These are phyloP conservation scores for Gracilaria gracilis DNA, from an alignment of 23 red algal genomes.

Conservation along the genomic window DNA sequence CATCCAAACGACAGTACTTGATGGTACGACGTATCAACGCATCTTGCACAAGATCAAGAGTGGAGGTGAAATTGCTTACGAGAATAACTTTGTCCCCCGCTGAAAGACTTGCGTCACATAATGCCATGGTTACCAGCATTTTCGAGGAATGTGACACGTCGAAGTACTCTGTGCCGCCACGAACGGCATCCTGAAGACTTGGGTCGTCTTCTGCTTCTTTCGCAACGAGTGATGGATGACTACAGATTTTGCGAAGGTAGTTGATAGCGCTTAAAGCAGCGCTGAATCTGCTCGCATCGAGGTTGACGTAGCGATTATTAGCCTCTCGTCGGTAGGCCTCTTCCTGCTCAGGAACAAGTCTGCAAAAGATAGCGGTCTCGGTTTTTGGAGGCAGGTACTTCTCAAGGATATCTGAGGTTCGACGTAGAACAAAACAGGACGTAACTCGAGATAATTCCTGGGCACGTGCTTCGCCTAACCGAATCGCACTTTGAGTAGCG, in stretches of 20 bases:
- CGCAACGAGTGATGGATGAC: slow-evolving; percentile 77
- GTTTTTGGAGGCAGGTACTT: slow-evolving; percentile 88
- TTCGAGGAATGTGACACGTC: slow-evolving; percentile 63
- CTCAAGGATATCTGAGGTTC: slow-evolving; percentile 74
- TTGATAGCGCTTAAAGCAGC: slow-evolving; percentile 83
- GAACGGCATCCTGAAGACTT: neutral
- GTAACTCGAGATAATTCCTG: slow-evolving; percentile 72
- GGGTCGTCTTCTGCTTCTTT: slow-evolving; percentile 31
- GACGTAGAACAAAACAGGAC: slow-evolving; percentile 80
- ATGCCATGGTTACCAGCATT: slow-evolving; percentile 64
- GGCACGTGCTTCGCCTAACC: slow-evolving; percentile 73
- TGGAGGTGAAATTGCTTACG: slow-evolving; percentile 78
- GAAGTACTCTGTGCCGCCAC: neutral
- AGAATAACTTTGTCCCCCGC: slow-evolving; percentile 67
- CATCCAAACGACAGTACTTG: slow-evolving; percentile 88
- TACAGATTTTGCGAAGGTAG: slow-evolving; percentile 95
- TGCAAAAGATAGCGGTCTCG: slow-evolving; percentile 90
- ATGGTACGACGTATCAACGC: slow-evolving; percentile 43
- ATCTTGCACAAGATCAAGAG: slow-evolving; percentile 75
- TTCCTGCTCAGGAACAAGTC: slow-evolving; percentile 69
- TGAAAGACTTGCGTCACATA: slow-evolving; percentile 45
- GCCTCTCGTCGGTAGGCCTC: slow-evolving; percentile 70
- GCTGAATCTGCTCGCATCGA: slow-evolving; percentile 56
- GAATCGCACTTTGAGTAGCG: slow-evolving; percentile 51
- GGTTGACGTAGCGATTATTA: slow-evolving; percentile 49